Conservation (phyloP, 306 rosid genomes). For the Alnus rubra region DNA sequence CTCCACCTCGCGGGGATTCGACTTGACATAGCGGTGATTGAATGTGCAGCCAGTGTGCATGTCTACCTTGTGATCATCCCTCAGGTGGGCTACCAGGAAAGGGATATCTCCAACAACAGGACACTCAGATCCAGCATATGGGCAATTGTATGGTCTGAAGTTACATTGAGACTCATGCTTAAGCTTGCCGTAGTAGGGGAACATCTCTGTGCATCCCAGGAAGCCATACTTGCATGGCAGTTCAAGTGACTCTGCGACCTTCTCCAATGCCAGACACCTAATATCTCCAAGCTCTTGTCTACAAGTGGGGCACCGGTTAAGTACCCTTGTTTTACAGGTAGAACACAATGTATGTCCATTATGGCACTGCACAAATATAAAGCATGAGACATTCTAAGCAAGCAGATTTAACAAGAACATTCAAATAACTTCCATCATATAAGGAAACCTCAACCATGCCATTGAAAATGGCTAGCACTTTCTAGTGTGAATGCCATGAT, state of each 20-base stretch:
- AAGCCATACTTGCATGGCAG: slow-evolving; percentile 30
- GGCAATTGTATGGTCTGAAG: slow-evolving; percentile 32
- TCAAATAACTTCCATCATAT: not conserved
- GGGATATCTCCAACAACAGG: slow-evolving; percentile 19
- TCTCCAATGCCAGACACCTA: slow-evolving; percentile 33
- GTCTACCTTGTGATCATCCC: slow-evolving; percentile 32
- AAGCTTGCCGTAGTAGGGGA: slow-evolving; percentile 32
- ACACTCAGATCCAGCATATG: slow-evolving; percentile 29
- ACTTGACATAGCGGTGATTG: slow-evolving; percentile 31
- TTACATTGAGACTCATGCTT: slow-evolving; percentile 26
- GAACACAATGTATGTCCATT: slow-evolving; percentile 34
- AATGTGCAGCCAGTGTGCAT: slow-evolving; percentile 27
- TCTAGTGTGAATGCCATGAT: no score
- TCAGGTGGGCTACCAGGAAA: slow-evolving; percentile 27
- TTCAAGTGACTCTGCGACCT: slow-evolving; percentile 27
- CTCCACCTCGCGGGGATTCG: slow-evolving; percentile 15
- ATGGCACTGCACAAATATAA: slow-evolving; percentile 29
- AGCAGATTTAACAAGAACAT: not conserved
- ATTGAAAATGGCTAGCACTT: no score
- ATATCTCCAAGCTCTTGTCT: slow-evolving; percentile 34
- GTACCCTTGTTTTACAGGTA: slow-evolving; percentile 25
- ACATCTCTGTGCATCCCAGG: slow-evolving; percentile 27
- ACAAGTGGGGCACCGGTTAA: slow-evolving; percentile 32
- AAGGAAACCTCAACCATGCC: no score
- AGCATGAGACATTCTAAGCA: not conserved